phyloP scores from a whole-genome alignment of 2,329 filamentous ascomycete species.

The Arthroderma sp. region DNA sequence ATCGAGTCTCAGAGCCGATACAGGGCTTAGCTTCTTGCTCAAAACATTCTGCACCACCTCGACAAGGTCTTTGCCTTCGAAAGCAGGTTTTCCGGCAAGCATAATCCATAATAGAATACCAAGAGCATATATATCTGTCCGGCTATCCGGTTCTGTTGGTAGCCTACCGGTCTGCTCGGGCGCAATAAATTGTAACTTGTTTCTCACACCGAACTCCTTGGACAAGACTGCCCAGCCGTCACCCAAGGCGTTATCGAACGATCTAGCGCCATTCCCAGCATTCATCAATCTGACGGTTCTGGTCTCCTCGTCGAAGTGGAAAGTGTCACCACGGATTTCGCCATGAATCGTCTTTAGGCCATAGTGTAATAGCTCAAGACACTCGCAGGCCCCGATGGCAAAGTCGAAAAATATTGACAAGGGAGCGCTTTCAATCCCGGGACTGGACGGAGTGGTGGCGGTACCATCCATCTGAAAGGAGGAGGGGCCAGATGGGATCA shows the following conservation, averaged over 20 bases:
- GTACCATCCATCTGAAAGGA: slow-evolving; percentile 50
- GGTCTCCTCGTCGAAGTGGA: slow-evolving; percentile 66
- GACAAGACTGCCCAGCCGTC: slow-evolving; percentile 77
- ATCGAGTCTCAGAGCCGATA: slow-evolving; percentile 67
- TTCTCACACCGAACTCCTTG: slow-evolving; percentile 71
- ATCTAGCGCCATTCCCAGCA: slow-evolving; percentile 73
- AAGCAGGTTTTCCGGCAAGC: slow-evolving; percentile 66
- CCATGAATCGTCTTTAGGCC: slow-evolving; percentile 76
- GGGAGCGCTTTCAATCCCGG: slow-evolving; percentile 41
- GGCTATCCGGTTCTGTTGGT: slow-evolving; percentile 78
- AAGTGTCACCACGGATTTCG: slow-evolving; percentile 80
- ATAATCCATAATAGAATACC: slow-evolving; percentile 83
- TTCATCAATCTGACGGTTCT: slow-evolving; percentile 66
- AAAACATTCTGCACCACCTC: slow-evolving; percentile 88
- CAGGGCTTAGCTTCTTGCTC: slow-evolving; percentile 61
- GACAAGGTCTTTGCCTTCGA: slow-evolving; percentile 65
- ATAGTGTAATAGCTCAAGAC: slow-evolving; percentile 82
- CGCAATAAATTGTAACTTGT: slow-evolving; percentile 83
- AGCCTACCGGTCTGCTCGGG: slow-evolving; percentile 90
- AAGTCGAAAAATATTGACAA: slow-evolving; percentile 76
- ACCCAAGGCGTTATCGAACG: slow-evolving; percentile 83
- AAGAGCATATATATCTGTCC: slow-evolving; percentile 87
- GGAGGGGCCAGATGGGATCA: slow-evolving; percentile 67
- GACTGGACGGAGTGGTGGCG: neutral
- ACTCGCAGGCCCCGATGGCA: slow-evolving; percentile 75